A percentile compares a stretch with the other conserved stretches of the same genome.
These are phyloP conservation scores for Paralagenidium karlingii DNA, from an alignment of 352 stramenopile genomes.

Conservation along the genomic window DNA sequence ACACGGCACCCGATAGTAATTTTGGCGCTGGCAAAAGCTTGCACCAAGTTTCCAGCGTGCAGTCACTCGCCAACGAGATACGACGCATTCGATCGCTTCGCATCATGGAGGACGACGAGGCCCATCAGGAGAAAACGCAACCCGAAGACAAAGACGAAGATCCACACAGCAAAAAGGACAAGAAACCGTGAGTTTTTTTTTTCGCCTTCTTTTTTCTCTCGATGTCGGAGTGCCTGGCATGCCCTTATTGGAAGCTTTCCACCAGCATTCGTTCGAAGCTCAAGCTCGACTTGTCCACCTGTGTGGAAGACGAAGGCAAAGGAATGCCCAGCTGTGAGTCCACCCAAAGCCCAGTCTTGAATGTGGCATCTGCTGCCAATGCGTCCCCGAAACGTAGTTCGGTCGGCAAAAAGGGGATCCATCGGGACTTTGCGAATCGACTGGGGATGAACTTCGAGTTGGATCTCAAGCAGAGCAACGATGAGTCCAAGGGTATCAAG, in stretches of 20 bases:
- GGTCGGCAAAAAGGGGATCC: conserved; percentile 51
- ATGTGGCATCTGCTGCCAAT: conserved; percentile 14
- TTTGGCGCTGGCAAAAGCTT: conserved; percentile 20
- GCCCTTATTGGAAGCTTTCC: too few relatives aligned
- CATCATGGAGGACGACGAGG: conserved; percentile 15
- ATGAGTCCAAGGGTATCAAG: conserved; percentile 32
- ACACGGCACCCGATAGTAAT: too few relatives aligned
- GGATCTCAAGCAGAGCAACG: conserved; percentile 43
- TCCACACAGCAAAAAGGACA: conserved; percentile 13
- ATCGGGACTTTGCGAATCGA: conserved; percentile 49
- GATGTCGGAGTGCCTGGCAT: too few relatives aligned
- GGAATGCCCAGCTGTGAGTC: conserved; percentile 18
- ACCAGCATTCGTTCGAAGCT: conserved; percentile 44
- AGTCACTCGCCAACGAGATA: conserved; percentile 73
- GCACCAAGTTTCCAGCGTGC: conserved; percentile 59
- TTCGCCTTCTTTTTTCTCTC: too few relatives aligned
- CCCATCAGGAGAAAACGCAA: conserved; percentile 4
- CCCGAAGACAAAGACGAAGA: conserved; percentile 6
- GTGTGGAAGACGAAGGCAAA: too few relatives aligned
- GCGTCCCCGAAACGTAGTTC: conserved; percentile 23
- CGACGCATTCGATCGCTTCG: conserved; percentile 52
- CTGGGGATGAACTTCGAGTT: conserved; percentile 58
- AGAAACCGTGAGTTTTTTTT: too few relatives aligned
- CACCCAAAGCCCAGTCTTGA: conserved; percentile 30
- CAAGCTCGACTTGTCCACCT: conserved; percentile 65